These are phyloP conservation scores for Backusella macrospora DNA, from an alignment of 192 early-diverging fungal genomes.

Conservation along the genomic window DNA sequence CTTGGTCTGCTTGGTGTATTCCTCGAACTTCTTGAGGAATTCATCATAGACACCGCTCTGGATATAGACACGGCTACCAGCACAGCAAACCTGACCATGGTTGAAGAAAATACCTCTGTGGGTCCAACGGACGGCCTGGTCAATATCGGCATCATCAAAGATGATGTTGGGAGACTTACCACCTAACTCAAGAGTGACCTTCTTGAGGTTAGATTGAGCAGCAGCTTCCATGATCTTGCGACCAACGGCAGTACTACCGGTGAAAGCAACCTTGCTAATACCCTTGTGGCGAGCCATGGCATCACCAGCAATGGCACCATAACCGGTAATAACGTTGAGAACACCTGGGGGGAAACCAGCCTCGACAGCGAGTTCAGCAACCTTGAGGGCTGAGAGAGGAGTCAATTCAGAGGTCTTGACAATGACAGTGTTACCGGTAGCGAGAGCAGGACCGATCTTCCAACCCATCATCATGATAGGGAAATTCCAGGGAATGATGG, in stretches of 20 bases:
- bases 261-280: constrained; percentile 77
- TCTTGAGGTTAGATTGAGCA: constrained; percentile 69
- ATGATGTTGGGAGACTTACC: constrained; percentile 88
- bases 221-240: constrained; percentile 59
- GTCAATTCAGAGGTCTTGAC: constrained; percentile 80
- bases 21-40: constrained; percentile 69
- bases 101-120: constrained; percentile 73
- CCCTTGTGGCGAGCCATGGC: constrained; percentile 70
- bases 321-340: constrained; percentile 85
- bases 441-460: constrained; percentile 84
- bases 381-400: constrained; percentile 62
- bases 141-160: constrained; percentile 78
- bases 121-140: constrained; percentile 70
- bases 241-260: constrained; percentile 74
- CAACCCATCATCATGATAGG: constrained; percentile 73
- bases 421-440: constrained; percentile 74
- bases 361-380: constrained; percentile 64
- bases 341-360: constrained; percentile 82
- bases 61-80: constrained; percentile 79
- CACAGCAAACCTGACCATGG: constrained; percentile 85
- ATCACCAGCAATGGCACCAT: constrained; percentile 63
- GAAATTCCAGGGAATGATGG: constrained; percentile 83
- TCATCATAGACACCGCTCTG: constrained; percentile 66
- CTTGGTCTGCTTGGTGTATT: constrained; percentile 47
- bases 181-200: constrained; percentile 83